Base-by-base conservation (phyloP, 2,329 filamentous ascomycete genomes). In the Cercospora berteroae region DNA sequence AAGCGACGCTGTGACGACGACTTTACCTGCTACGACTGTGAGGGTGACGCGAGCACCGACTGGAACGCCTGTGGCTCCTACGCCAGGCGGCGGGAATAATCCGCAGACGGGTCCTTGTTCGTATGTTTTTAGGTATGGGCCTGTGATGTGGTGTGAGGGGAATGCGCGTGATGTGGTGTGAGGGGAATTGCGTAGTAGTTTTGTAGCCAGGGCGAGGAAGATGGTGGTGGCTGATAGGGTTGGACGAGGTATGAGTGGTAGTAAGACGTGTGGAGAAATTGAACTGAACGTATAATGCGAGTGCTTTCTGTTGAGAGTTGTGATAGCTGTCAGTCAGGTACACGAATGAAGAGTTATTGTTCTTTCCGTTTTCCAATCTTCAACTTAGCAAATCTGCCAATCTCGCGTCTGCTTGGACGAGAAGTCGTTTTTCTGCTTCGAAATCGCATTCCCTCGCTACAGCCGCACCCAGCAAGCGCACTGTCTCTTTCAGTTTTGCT, bases 321-420 rank as follows among this genome's bases (percentile, higher is more conserved):
- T 50, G 44, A 16, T 50, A 13, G 44, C 44, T 50, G 10, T 20
- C 44, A 50, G 44, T 50, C 20, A 50, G 44, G 44, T 50, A 50
- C 18, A 50, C 44, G 44, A 50, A 50, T 42, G 36, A 42, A 42
- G 36, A n/a, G 36, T 42, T 42, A 42, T 42, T 42, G 36, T 48
- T 48, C 42, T 48, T 48, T 48, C 18, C n/a, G 42, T 23, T 23
- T 10, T 12, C 42, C 23, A 16, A 42, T 56, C 23, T 29, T n/a
- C 4, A 7, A 12, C 13, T 13, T 29, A 25, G 52, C 23, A n/a
- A 79, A 72, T 60, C 70, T 42, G 59, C 29, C 62, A 79, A 59
- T 55, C 73, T 72, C 60, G 36, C 68, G 70, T 79, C 77, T 12
- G 74, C 77, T 25, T 66, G 66, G 6, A 77, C 31, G 25, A 80